phyloP scores from a whole-genome alignment of 2,329 filamentous ascomycete genomes.

The Stachybotrys echinatus region DNA sequence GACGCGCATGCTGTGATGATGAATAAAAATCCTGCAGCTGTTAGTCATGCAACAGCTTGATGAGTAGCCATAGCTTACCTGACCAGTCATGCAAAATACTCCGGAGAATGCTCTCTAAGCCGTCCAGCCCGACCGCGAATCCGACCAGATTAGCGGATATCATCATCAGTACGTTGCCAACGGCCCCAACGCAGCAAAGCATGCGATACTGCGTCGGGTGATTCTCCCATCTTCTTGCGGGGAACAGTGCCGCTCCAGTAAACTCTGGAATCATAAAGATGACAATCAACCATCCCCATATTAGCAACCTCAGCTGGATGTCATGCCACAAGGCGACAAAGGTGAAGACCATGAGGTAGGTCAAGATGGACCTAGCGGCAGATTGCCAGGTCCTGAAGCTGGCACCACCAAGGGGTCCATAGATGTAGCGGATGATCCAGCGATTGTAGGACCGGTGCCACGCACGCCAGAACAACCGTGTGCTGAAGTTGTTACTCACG shows the following conservation, averaged over 20 bases:
- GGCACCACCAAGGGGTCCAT: conserved; percentile 79
- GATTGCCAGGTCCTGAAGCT: conserved; percentile 39
- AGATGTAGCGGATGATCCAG: conserved; percentile 92
- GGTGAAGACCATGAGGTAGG: conserved; percentile 83
- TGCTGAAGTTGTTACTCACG: conserved; percentile 90
- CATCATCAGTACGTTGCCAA: conserved; percentile 88
- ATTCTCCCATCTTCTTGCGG: conserved; percentile 62
- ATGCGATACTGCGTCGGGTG: conserved; percentile 70
- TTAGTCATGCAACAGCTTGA: conserved; percentile 12
- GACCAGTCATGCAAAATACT: conserved; percentile 73
- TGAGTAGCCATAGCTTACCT: conserved; percentile 36
- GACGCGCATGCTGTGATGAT: conserved; percentile 64
- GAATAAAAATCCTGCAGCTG: conserved; percentile 59
- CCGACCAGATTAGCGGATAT: conserved; percentile 92
- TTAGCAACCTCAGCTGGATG: conserved; percentile 80
- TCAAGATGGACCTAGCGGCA: conserved; percentile 58
- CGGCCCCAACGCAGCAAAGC: conserved; percentile 73
- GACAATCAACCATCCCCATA: conserved; percentile 97
- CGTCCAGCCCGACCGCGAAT: conserved; percentile 88
- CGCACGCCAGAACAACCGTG: conserved; percentile 86
- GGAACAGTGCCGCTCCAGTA: conserved; percentile 66
- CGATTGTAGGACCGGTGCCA: conserved; percentile 97
- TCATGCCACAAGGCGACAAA: conserved; percentile 99
- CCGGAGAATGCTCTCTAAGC: conserved; percentile 68
- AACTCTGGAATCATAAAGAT: conserved; percentile 91